Percentiles rank a stretch among this genome's conserved stretches.
These are phyloP conservation scores for Gossypium rotundifolium DNA, from an alignment of 345 rosid species.

Conservation along the genomic window DNA sequence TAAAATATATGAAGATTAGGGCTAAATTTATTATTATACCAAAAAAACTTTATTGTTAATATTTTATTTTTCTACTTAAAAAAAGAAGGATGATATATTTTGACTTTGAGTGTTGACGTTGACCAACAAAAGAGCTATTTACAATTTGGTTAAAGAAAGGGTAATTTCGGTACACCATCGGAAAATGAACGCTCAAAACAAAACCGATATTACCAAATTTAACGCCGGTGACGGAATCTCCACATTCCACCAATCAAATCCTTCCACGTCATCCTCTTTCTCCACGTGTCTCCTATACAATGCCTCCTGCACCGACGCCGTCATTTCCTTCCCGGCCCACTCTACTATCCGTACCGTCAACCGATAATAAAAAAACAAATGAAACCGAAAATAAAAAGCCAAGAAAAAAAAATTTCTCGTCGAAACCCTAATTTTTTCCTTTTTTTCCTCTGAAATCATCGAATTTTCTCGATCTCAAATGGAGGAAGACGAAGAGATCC, in stretches of 20 bases:
- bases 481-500: conserved; percentile 64
- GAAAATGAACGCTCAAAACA: background rate
- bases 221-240: conserved; percentile 47
- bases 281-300: conserved; percentile 46
- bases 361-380: conserved; percentile 6
- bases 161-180: background rate
- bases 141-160: background rate
- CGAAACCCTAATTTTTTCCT: conserved; percentile 17
- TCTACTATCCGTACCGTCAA: conserved; percentile 26
- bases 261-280: conserved; percentile 23
- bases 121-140: background rate
- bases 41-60: too few relatives aligned
- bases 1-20: too few relatives aligned
- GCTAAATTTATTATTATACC: too few relatives aligned
- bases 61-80: background rate
- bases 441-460: background rate
- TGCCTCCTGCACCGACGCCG: conserved; percentile 45
- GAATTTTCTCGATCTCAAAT: conserved; percentile 20
- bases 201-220: background rate
- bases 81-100: background rate
- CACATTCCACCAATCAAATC: conserved; percentile 27
- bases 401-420: background rate
- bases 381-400: conserved; percentile 12
- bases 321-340: conserved; percentile 13
- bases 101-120: background rate